Base-by-base conservation (phyloP, 2,329 filamentous ascomycete genomes). In the Aureobasidium sp. region DNA sequence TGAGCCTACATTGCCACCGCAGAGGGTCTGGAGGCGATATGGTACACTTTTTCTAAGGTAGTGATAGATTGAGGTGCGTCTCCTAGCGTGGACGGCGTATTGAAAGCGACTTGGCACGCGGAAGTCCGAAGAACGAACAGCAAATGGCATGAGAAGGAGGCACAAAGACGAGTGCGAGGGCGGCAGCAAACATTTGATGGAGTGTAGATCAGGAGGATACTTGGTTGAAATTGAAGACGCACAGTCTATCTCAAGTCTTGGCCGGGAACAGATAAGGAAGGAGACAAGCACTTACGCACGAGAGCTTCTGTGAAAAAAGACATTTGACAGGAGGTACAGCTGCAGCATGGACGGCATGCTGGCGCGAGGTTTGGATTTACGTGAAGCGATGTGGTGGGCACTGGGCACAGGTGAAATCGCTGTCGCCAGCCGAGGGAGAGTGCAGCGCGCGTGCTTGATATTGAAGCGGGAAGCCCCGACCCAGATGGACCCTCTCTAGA, bases 221-320 rank as follows among this genome's bases (percentile, higher is more conserved):
- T 25, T 49, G 43, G 53, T 46, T 46, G 53, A 57, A 38, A 57
- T 57, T 55, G 19, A 42, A 46, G 53, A 57, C 27, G 53, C 53
- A 57, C 29, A 35, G 53, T 46, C 53, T 57, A 57, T 57, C 53
- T 45, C 40, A 35, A 37, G 53, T 45, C 53, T 57, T 57, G 53
- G 53, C 53, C n/a, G 13, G 25, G 53, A 38, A 35, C 53, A 25
- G 53, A 57, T 57, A 57, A 57, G 53, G 53, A 57, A 57, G 53
- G 53, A 57, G 53, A 57, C 53, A 57, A 57, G 53, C 53, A 57
- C 40, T 57, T 57, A 57, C 40, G 53, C 31, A 57, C 53, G 53
- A 55, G 19, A 27, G 53, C 27, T 57, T 45, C 19, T 57, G 29
- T 27, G 9, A 21, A 11, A 37, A 17, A 57, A 35, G 40, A 46